phyloP scores from a whole-genome alignment of 1,284 basidiomycete genomes.

The Fomitopsis schrenkii region DNA sequence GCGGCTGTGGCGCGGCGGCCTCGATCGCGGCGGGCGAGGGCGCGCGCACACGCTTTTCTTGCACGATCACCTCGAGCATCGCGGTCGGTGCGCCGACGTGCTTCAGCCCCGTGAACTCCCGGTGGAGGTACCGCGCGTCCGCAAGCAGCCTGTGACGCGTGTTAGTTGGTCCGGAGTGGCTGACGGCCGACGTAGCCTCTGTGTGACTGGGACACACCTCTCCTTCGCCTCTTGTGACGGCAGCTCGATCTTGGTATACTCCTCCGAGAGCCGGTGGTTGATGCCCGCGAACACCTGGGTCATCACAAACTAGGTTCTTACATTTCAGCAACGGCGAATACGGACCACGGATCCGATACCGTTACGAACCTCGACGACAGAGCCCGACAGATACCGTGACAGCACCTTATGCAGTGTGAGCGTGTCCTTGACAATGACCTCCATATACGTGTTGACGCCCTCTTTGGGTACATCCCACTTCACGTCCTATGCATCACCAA shows the following conservation, averaged over 20 bases:
- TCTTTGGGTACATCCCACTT: slow-evolving; percentile 69
- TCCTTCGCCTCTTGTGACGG: slow-evolving; percentile 80
- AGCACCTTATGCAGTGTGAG: slow-evolving; percentile 96
- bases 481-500: slow-evolving; percentile 44
- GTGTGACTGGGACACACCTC: slow-evolving; percentile 44
- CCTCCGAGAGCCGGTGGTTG: slow-evolving; percentile 82
- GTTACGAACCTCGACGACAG: slow-evolving; percentile 72
- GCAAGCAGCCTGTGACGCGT: slow-evolving; percentile 55
- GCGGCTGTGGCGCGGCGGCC: slow-evolving; percentile 9
- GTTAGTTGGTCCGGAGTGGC: slow-evolving; percentile 3
- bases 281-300: slow-evolving; percentile 90
- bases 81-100: slow-evolving; percentile 63
- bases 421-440: slow-evolving; percentile 92
- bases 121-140: slow-evolving; percentile 75
- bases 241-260: slow-evolving; percentile 78
- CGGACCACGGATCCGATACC: background rate
- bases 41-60: slow-evolving; percentile 59
- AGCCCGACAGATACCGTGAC: slow-evolving; percentile 79
- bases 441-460: slow-evolving; percentile 80
- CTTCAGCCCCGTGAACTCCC: slow-evolving; percentile 69
- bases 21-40: slow-evolving; percentile 33
- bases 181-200: no score
- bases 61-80: slow-evolving; percentile 79
- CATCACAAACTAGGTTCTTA: slow-evolving; percentile 71
- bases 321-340: background rate